Conservation (phyloP, 2,329 filamentous ascomycete genomes). For the Stagonosporopsis tanaceti region DNA sequence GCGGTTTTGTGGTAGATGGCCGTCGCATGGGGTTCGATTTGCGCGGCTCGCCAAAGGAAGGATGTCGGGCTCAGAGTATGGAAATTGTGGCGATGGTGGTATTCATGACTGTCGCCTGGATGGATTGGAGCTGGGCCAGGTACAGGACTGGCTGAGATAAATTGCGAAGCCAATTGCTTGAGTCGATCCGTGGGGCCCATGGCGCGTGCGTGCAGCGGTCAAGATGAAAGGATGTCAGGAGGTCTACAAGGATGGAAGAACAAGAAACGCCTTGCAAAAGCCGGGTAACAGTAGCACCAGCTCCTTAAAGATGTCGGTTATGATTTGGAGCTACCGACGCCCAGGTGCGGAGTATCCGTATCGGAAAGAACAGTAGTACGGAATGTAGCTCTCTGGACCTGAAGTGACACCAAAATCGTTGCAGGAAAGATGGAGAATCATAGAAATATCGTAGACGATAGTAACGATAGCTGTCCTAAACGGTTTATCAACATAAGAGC, state of each 20-base stretch:
- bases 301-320: constrained; percentile 20
- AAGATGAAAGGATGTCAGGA: background rate
- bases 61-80: constrained; percentile 86
- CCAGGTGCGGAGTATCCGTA: constrained; percentile 27
- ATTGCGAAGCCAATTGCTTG: constrained; percentile 49
- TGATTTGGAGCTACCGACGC: constrained; percentile 18
- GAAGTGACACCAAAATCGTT: background rate
- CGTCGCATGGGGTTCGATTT: constrained; percentile 81
- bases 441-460: background rate
- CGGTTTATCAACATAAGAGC: background rate
- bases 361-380: constrained; percentile 7
- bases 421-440: background rate
- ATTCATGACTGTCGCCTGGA: constrained; percentile 46
- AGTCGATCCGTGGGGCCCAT: constrained; percentile 38
- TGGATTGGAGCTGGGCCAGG: constrained; percentile 49
- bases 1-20: constrained; percentile 87
- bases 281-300: background rate
- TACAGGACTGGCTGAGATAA: constrained; percentile 42
- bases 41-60: constrained; percentile 84
- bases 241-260: background rate
- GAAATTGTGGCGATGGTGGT: constrained; percentile 65
- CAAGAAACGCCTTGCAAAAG: background rate
- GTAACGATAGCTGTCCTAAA: background rate
- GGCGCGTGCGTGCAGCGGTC: background rate
- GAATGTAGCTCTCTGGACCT: constrained; percentile 8